Conservation (phyloP, 108 stramenopile species). For the Seminavis robusta region DNA sequence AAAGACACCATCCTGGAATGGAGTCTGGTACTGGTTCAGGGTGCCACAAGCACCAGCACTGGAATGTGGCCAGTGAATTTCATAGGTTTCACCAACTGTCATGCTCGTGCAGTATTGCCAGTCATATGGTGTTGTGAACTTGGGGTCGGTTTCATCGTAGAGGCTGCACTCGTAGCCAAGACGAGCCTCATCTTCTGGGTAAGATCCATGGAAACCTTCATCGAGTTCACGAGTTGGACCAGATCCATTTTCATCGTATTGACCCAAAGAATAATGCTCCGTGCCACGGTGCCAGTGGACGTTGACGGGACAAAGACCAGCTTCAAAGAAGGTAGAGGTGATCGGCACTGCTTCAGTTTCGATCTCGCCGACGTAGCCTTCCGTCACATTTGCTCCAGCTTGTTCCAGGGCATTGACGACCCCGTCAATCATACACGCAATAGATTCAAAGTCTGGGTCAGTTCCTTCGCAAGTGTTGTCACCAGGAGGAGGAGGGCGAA, state of each 20-base stretch:
- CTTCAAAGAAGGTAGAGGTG: too few relatives aligned
- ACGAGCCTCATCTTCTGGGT: slow-evolving; percentile 11
- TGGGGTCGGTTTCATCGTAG: slow-evolving; percentile 29
- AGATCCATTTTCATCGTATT: slow-evolving; percentile 65
- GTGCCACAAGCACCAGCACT: slow-evolving; percentile 34
- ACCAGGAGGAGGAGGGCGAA: too few relatives aligned
- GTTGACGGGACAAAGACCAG: slow-evolving; percentile 75
- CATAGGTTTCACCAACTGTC: slow-evolving; percentile 55
- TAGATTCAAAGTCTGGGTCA: too few relatives aligned
- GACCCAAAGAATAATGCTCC: slow-evolving; percentile 60
- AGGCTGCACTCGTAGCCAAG: slow-evolving; percentile 23
- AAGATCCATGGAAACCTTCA: too few relatives aligned
- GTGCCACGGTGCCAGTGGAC: slow-evolving; percentile 75
- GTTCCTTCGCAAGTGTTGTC: too few relatives aligned
- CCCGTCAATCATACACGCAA: too few relatives aligned
- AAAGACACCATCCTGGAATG: slow-evolving; percentile 52
- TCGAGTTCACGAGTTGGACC: too few relatives aligned
- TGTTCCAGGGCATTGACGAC: too few relatives aligned
- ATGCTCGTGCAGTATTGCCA: slow-evolving; percentile 47
- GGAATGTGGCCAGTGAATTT: slow-evolving; percentile 64
- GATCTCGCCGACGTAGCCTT: too few relatives aligned
- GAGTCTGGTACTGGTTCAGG: slow-evolving; percentile 42
- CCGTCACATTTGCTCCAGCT: too few relatives aligned
- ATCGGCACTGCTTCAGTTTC: too few relatives aligned
- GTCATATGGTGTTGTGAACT: slow-evolving; percentile 40